Evolutionary conservation across 352 stramenopile species (phyloP), one percentile per base, ranked within the genome.

Genomic region (Globisporangium nunn): DNA sequence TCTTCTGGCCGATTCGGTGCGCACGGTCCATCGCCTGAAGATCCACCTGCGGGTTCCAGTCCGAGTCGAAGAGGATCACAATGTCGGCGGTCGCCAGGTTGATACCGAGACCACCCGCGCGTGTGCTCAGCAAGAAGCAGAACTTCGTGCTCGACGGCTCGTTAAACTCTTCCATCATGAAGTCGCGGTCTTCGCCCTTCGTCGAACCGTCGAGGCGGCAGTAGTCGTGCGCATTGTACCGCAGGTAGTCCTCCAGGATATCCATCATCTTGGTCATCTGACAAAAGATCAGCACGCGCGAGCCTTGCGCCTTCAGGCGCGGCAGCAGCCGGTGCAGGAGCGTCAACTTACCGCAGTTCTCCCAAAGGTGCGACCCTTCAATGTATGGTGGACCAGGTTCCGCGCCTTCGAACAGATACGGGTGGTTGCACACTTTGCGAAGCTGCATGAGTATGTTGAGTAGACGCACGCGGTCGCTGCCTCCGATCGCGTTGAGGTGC

Each of bases 201-300:
- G 85, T 95, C 10, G 75, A 84, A 14, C 85, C 85, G 39, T 95
- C 85, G 7, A 95, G 62, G 15, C 85, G 83, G 61, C 82, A 95
- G 70, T 95, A 95, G 12, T 92, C 83, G 66, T 93, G 81, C 50
- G 62, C 62, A 52, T 88, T 85, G 70, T 85, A 95, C 3, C 86
- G 76, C 85, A 99, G 97, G 67, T 99, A 99, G 72, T 99, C 97
- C 68, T 99, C 97, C 23, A 99, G 61, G 66, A 99, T 98, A 52
- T 98, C 96, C 80, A 99, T 96, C 75, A 99, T 96, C 37, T 96
- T 95, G 46, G 97, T 99, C 97, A 99, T 99, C 72, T 99, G 97
- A 61, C 94, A 99, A 70, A 99, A 99, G 68, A 99, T 98, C 17
- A 99, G 75, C 29, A 99, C 93, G 18, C 93, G 85, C 46, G 84